Conservation (phyloP, 352 stramenopile genomes). For the Pilasporangium apinafurcum region DNA sequence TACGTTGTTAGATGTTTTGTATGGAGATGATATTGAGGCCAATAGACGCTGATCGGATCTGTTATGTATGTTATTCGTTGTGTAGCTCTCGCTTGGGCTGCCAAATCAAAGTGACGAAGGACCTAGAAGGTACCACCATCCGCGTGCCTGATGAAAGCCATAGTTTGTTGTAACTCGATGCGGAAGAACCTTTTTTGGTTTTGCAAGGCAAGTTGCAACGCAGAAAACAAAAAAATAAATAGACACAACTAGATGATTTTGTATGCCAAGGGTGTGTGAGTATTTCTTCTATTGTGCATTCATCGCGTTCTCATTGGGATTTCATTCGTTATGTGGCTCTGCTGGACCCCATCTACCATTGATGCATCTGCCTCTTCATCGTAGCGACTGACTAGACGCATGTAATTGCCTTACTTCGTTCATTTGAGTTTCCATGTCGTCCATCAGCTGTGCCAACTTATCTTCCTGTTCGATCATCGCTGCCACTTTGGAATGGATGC, state of each 20-base stretch:
- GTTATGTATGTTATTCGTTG: neutral
- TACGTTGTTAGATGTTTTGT: conserved; percentile 22
- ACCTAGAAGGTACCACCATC: conserved; percentile 82
- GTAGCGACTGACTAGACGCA: no score
- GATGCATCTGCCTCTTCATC: no score
- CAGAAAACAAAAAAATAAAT: no score
- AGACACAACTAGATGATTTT: no score
- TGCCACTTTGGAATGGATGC: conserved; percentile 55
- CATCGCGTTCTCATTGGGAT: no score
- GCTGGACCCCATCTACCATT: no score
- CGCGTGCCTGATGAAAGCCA: conserved; percentile 85
- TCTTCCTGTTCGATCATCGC: conserved; percentile 56
- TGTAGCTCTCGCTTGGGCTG: conserved; percentile 79
- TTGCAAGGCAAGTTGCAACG: no score
- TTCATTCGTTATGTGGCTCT: no score
- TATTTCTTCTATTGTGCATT: no score
- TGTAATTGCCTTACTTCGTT: conserved; percentile 3
- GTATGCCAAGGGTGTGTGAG: no score
- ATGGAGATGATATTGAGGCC: neutral
- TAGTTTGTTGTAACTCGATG: conserved; percentile 81
- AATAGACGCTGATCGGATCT: neutral
- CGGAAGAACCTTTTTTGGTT: neutral
- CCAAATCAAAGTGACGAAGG: conserved; percentile 87
- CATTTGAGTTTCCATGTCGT: conserved; percentile 33
- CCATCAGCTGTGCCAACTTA: conserved; percentile 28